Evolutionary conservation across 1,284 basidiomycete genomes (phyloP).

Genomic region (Leccinum subspadiceum): DNA sequence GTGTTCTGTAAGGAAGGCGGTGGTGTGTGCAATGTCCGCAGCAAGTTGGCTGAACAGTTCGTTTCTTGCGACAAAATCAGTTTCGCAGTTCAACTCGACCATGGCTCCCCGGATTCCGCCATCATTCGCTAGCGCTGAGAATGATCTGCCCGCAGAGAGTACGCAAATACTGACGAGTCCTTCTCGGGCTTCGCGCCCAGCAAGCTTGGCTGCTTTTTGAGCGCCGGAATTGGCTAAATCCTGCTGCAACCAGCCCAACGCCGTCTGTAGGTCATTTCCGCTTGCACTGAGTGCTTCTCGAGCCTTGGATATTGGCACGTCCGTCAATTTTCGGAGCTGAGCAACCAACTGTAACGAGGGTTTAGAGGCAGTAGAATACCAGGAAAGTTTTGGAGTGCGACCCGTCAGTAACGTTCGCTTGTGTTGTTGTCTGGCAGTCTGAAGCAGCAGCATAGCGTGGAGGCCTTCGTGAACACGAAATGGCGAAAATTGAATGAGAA

Average conservation of each 20-base stretch:
- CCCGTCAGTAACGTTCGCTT: constrained; percentile 17
- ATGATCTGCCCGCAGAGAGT: constrained; percentile 55
- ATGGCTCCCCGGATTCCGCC: constrained; percentile 75
- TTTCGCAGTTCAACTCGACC: constrained; percentile 95
- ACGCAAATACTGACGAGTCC: constrained; percentile 79
- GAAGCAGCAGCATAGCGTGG: constrained; percentile 7
- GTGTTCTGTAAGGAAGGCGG: constrained; percentile 74
- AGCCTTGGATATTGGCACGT: constrained; percentile 85
- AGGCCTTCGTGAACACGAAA: background rate
- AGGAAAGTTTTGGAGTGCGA: constrained; percentile 1
- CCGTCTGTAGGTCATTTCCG: constrained; percentile 73
- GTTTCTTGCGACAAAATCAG: constrained; percentile 93
- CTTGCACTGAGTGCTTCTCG: constrained; percentile 80
- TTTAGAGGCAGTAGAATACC: constrained; percentile 45
- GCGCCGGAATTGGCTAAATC: constrained; percentile 73
- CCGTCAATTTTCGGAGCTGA: constrained; percentile 78
- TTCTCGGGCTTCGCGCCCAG: constrained; percentile 69
- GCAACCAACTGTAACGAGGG: constrained; percentile 76
- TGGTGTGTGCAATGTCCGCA: constrained; percentile 81
- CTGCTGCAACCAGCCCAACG: constrained; percentile 79
- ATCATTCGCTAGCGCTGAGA: constrained; percentile 29
- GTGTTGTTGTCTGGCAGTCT: constrained; percentile 8
- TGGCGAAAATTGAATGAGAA: background rate
- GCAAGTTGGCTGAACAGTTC: constrained; percentile 80
- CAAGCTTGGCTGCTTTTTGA: constrained; percentile 83